These are phyloP conservation scores for Peltaster fructicola DNA, from an alignment of 2,329 filamentous ascomycete species.

Conservation along the genomic window DNA sequence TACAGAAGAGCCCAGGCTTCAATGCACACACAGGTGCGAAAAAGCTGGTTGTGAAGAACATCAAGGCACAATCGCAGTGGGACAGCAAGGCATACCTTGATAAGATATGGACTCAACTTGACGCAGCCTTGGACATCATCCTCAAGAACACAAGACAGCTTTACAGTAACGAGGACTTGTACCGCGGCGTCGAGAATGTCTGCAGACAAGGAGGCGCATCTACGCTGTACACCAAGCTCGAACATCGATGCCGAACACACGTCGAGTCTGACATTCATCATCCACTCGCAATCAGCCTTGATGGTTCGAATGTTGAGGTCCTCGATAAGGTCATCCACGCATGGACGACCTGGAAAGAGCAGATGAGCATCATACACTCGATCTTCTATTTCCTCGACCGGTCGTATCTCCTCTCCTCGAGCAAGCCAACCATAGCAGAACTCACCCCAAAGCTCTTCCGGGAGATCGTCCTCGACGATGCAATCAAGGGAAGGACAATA, in stretches of 20 bases:
- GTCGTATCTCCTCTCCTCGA: conserved; percentile 63
- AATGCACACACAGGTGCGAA: conserved; percentile 62
- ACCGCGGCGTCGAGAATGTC: conserved; percentile 78
- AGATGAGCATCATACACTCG: conserved; percentile 64
- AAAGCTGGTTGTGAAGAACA: conserved; percentile 86
- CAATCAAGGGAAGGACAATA: conserved; percentile 37
- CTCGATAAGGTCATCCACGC: conserved; percentile 40
- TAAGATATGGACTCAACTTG: conserved; percentile 56
- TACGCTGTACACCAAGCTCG: conserved; percentile 49
- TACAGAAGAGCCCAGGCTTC: conserved; percentile 32
- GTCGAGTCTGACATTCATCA: conserved; percentile 38
- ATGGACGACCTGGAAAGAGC: conserved; percentile 65
- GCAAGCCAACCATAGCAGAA: conserved; percentile 60
- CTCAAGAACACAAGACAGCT: conserved; percentile 44
- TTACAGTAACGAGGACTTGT: conserved; percentile 70
- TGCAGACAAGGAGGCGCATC: conserved; percentile 62
- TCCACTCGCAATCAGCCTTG: conserved; percentile 38
- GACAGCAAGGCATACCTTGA: conserved; percentile 64
- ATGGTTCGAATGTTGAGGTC: conserved; percentile 43
- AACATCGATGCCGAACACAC: conserved; percentile 48
- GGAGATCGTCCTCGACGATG: conserved; percentile 33
- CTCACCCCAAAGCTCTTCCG: conserved; percentile 65
- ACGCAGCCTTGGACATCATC: conserved; percentile 53
- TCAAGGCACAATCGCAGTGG: conserved; percentile 45
- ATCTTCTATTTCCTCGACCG: conserved; percentile 92